Percentiles rank a stretch among this genome's conserved stretches.
Evolutionary conservation across 202 grass and related monocot genomes (phyloP).

Genomic region (Carex arenaria): DNA sequence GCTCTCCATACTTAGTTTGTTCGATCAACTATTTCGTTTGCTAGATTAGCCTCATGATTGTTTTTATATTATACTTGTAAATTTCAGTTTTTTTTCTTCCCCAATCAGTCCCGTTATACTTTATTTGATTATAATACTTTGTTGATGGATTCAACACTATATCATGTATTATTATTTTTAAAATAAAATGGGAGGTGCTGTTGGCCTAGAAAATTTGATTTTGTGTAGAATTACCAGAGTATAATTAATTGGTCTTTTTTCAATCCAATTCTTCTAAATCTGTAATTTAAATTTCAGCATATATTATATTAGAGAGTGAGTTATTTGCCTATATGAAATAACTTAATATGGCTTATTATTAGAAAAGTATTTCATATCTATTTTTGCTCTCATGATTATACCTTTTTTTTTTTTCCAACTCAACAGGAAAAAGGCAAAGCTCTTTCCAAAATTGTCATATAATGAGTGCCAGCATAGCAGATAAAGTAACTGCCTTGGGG

Average conservation of each 20-base stretch:
- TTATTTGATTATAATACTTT: background rate
- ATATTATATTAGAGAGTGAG: background rate
- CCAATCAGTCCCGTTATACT: background rate
- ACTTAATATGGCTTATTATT: background rate
- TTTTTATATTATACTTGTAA: background rate
- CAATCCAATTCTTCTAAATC: background rate
- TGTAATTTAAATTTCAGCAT: background rate
- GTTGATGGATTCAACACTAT: background rate
- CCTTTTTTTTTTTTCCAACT: background rate
- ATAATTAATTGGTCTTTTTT: background rate
- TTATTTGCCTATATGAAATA: background rate
- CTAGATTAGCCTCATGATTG: background rate
- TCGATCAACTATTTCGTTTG: background rate
- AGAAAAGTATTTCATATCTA: background rate
- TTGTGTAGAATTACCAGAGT: background rate
- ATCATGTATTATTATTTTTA: background rate
- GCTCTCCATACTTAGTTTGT: background rate
- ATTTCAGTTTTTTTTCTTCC: background rate
- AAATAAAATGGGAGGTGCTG: background rate
- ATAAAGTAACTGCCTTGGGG: conserved; percentile 65
- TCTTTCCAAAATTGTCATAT: conserved; percentile 17
- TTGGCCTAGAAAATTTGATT: conserved; percentile 2
- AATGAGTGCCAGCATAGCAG: conserved; percentile 80
- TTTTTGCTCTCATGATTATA: background rate
- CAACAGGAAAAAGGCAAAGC: background rate